phyloP scores from a whole-genome alignment of 2,329 filamentous ascomycete genomes.

The Trichothecium sympodiale region DNA sequence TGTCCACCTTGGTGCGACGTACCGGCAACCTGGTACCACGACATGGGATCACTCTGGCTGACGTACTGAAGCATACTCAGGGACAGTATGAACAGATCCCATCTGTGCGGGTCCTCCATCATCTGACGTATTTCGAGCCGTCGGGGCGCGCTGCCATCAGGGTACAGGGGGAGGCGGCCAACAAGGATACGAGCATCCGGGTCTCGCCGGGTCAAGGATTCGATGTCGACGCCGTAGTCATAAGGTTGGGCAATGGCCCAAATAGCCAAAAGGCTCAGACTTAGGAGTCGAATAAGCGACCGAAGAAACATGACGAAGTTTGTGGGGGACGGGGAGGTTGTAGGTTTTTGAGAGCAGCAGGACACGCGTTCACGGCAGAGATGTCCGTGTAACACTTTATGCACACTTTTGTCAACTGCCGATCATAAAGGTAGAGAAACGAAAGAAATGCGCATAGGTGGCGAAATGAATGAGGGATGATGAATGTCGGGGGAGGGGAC shows the following conservation, averaged over 20 bases:
- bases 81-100: constrained; percentile 68
- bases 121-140: constrained; percentile 61
- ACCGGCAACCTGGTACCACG: constrained; percentile 74
- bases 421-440: too few species aligned
- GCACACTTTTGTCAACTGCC: too few species aligned
- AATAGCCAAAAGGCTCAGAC: too few species aligned
- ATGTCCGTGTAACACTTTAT: too few species aligned
- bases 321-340: too few species aligned
- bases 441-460: too few species aligned
- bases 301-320: neutral
- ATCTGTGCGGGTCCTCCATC: constrained; percentile 50
- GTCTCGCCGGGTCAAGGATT: constrained; percentile 28
- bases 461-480: too few species aligned
- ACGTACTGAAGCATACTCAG: constrained; percentile 61
- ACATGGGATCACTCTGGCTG: constrained; percentile 50
- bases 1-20: constrained; percentile 13
- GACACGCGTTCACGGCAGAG: too few species aligned
- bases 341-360: too few species aligned
- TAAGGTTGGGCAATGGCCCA: constrained; percentile 18
- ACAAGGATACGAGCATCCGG: constrained; percentile 27
- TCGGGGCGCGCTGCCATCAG: constrained; percentile 27
- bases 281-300: neutral
- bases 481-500: too few species aligned
- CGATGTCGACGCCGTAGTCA: constrained; percentile 38
- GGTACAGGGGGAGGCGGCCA: constrained; percentile 25